Base-by-base conservation (phyloP, 2,329 filamentous ascomycete genomes). In the Colletotrichum sp. region DNA sequence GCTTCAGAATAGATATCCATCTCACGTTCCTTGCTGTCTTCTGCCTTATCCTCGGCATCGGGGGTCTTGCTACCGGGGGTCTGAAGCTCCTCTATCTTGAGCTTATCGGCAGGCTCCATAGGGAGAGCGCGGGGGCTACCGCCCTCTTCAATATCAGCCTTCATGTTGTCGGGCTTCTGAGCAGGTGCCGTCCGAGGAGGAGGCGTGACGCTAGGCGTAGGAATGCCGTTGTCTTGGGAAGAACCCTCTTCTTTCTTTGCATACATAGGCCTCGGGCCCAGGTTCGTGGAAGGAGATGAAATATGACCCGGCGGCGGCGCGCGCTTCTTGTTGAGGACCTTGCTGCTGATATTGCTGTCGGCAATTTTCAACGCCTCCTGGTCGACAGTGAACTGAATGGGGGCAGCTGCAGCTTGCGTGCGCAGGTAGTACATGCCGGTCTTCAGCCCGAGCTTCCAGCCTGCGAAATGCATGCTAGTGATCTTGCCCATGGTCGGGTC, bases 341-440 rank as follows among this genome's bases (percentile, higher is more conserved):
- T 88, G 77, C 93, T 93, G 79, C 93, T 92, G 63, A 96, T 88
- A 80, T 94, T 95, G 79, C 92, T 95, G 84, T 99, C 97, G 52
- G 92, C 92, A 63, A 98, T 92, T 88, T 96, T 95, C 80, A 99
- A 93, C 72, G 95, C 95, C 87, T 98, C 95, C 87, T 99, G 96
- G 84, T 99, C 97, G 83, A 99, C 97, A 6, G 97, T 99, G 89
- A 99, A 99, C 87, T 99, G 97, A 80, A 99, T 99, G 70, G 97
- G 97, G 63, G 96, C 96, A 21, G 96, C 96, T 44, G 97, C 97
- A 78, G 97, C 97, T 93, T 98, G 97, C 64, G 97, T 99, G 82
- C 97, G 95, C 81, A 99, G 93, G 88, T 99, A 99, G 93, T 99
- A 99, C 97, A 99, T 99, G 89, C 97, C 97, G 44, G 97, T 99